Percentiles rank a stretch among this genome's conserved stretches.
Conservation (phyloP, 768 basidiomycete species). For the Sporobolomyces phaffii region DNA sequence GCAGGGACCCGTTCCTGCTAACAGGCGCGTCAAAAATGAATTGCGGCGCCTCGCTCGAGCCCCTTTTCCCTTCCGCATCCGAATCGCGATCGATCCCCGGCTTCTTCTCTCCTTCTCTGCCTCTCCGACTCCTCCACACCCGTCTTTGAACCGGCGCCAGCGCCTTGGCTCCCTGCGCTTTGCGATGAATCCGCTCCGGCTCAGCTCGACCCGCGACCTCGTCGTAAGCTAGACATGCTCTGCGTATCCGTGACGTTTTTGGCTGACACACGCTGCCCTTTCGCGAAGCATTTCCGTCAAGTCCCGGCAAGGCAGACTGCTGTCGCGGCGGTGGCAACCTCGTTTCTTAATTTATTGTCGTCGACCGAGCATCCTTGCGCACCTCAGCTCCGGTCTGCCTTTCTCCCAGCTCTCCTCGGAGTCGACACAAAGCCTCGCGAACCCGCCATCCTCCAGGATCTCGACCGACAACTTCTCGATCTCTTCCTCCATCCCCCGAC, state of each 20-base stretch:
- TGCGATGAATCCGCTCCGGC: background rate
- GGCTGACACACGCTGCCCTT: no score
- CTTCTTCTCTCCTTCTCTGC: background rate
- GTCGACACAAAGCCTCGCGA: background rate
- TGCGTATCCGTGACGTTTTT: background rate
- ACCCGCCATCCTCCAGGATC: no score
- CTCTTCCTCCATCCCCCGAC: conserved; percentile 10
- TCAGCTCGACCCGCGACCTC: conserved; percentile 8
- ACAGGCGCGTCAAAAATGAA: no score
- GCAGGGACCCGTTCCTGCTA: no score
- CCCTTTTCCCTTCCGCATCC: background rate
- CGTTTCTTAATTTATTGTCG: conserved; percentile 27
- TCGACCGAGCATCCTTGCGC: conserved; percentile 2
- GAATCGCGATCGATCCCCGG: background rate
- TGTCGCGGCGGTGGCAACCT: conserved; percentile 3
- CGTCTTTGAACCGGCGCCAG: no score
- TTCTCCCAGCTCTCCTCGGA: conserved; percentile 27
- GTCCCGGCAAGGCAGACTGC: conserved; percentile 6
- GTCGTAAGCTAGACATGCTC: conserved; percentile 5
- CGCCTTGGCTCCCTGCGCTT: no score
- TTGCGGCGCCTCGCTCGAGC: background rate
- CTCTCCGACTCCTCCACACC: background rate
- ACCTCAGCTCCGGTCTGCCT: conserved; percentile 15
- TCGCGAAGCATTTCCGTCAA: conserved; percentile 23
- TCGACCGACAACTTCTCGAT: conserved; percentile 5